These are phyloP conservation scores for Ganoderma boninense DNA, from an alignment of 1,284 basidiomycete genomes.

Conservation along the genomic window DNA sequence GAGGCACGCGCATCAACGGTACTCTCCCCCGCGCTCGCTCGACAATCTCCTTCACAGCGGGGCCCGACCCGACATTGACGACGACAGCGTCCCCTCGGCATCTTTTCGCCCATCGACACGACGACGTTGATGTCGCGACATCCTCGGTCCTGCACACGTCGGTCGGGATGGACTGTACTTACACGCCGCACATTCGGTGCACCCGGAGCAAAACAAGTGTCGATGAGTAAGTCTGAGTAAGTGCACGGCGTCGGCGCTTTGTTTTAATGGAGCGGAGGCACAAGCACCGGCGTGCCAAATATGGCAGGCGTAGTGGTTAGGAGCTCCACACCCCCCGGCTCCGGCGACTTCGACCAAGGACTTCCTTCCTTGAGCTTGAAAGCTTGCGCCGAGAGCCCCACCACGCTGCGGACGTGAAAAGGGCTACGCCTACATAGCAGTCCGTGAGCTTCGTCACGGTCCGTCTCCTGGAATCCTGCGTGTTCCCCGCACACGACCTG, in stretches of 20 bases:
- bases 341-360: background rate
- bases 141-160: background rate
- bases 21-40: background rate
- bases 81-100: background rate
- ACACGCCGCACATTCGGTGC: background rate
- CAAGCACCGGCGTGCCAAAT: constrained; percentile 19
- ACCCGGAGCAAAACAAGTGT: background rate
- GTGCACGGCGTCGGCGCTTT: constrained; percentile 18
- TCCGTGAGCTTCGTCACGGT: background rate
- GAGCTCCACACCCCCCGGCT: no score
- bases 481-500: background rate
- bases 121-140: background rate
- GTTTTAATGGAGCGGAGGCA: background rate
- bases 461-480: background rate
- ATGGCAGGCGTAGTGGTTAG: constrained; percentile 27
- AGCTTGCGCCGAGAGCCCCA: background rate
- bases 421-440: background rate
- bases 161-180: background rate
- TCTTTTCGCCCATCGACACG: background rate
- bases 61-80: background rate
- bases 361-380: background rate
- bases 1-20: constrained; percentile 1
- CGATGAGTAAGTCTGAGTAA: background rate
- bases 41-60: background rate
- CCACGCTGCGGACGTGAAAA: background rate